Conservation (phyloP, 2,329 filamentous ascomycete genomes). For the Xylaria sp. region DNA sequence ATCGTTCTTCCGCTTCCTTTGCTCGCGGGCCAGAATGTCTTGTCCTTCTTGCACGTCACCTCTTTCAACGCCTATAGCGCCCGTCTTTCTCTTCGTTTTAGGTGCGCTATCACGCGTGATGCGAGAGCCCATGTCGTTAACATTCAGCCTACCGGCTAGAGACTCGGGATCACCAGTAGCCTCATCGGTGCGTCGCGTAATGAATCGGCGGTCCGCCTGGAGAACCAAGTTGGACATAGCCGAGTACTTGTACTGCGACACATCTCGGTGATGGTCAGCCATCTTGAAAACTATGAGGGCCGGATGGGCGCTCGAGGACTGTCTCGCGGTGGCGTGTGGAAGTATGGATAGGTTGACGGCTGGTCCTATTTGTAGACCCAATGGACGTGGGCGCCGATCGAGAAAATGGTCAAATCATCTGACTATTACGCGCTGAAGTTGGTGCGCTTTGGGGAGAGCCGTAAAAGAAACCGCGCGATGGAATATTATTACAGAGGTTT, state of each 20-base stretch:
- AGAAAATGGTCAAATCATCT: constrained; percentile 44
- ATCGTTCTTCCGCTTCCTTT: constrained; percentile 87
- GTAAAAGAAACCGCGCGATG: constrained; percentile 5
- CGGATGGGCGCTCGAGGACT: constrained; percentile 25
- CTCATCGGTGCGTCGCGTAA: constrained; percentile 92
- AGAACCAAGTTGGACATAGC: constrained; percentile 99
- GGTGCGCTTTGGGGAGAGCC: constrained; percentile 4
- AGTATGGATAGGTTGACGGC: constrained; percentile 38
- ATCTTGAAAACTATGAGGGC: constrained; percentile 59
- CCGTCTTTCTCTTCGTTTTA: constrained; percentile 80
- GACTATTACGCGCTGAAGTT: constrained; percentile 28
- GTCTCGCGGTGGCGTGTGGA: constrained; percentile 28
- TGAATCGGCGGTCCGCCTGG: constrained; percentile 97
- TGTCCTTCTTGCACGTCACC: constrained; percentile 82
- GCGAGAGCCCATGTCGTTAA: constrained; percentile 92
- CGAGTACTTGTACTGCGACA: constrained; percentile 98
- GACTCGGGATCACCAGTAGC: constrained; percentile 97
- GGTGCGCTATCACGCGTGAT: constrained; percentile 83
- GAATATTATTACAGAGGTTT: not conserved
- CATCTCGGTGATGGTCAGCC: constrained; percentile 81
- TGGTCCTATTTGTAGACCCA: constrained; percentile 45
- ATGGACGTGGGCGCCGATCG: constrained; percentile 46
- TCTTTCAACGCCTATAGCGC: constrained; percentile 76
- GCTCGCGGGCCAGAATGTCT: constrained; percentile 84
- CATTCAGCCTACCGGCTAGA: constrained; percentile 90